phyloP scores from a whole-genome alignment of 1,139 yeast species.

The Blastobotrys apis region DNA sequence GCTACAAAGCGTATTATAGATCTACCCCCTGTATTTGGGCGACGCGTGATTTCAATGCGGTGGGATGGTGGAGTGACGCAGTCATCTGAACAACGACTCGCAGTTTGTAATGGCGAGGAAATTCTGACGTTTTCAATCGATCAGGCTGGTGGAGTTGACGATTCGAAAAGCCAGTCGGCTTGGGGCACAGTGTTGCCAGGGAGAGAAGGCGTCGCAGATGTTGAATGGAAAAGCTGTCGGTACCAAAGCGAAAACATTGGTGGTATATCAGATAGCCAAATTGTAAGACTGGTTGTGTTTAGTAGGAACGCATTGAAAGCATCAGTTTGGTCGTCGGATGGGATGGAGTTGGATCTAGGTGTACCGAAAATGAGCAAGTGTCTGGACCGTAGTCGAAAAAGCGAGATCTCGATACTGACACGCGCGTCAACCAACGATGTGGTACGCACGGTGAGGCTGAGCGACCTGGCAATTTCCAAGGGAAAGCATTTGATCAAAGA shows the following conservation, averaged over 20 bases:
- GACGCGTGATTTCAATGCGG: slow-evolving; percentile 13
- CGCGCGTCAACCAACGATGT: slow-evolving; percentile 21
- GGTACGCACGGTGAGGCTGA: slow-evolving; percentile 11
- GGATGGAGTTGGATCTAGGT: slow-evolving; percentile 20
- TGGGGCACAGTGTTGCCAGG: slow-evolving; percentile 22
- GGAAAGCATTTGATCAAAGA: slow-evolving; percentile 2
- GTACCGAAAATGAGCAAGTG: slow-evolving; percentile 21
- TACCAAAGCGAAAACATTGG: slow-evolving; percentile 6
- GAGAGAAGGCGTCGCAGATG: slow-evolving; percentile 18
- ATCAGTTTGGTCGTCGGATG: slow-evolving; percentile 25
- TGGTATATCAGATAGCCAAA: slow-evolving; percentile 1
- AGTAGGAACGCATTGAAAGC: slow-evolving; percentile 18
- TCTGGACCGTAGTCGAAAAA: slow-evolving; percentile 8
- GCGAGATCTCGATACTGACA: slow-evolving; percentile 17
- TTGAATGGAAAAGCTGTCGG: slow-evolving; percentile 23
- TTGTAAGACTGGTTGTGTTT: slow-evolving; percentile 19
- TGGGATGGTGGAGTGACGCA: slow-evolving; percentile 22
- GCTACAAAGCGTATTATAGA: slow-evolving; percentile 23
- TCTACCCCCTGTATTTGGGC: slow-evolving; percentile 20
- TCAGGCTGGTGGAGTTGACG: slow-evolving; percentile 6
- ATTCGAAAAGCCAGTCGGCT: background rate
- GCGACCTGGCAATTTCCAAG: slow-evolving; percentile 5
- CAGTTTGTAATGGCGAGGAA: slow-evolving; percentile 20
- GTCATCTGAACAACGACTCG: slow-evolving; percentile 24
- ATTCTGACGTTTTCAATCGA: slow-evolving; percentile 20